Conservation (phyloP, 306 rosid species). For the Medicago arabica region DNA sequence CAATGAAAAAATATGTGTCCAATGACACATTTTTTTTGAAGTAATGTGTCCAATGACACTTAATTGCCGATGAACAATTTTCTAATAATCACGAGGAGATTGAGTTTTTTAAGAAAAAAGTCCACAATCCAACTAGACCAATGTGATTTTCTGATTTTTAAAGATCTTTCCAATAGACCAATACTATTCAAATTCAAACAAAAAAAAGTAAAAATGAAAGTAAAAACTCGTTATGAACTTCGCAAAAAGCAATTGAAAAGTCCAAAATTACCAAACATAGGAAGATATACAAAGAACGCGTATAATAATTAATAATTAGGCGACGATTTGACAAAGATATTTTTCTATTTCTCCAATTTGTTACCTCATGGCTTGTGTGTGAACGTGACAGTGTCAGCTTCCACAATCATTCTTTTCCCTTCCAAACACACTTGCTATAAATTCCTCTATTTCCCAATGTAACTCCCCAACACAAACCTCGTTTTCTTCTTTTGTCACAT, state of each 20-base stretch:
- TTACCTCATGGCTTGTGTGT: background rate
- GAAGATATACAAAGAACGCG: background rate
- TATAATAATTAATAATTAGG: background rate
- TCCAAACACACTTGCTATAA: conserved; percentile 20
- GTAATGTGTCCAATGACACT: no score
- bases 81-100: no score
- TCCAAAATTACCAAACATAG: background rate
- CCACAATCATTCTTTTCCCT: conserved; percentile 7
- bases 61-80: no score
- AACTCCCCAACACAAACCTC: background rate
- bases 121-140: no score
- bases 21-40: no score
- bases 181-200: no score
- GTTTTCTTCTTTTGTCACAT: conserved; percentile 35
- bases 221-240: no score
- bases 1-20: no score
- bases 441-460: background rate
- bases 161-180: no score
- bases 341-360: background rate
- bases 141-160: no score
- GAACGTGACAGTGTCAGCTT: background rate
- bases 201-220: no score
- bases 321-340: background rate
- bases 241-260: background rate
- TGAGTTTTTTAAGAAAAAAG: no score